Base-by-base conservation (phyloP, 176 grass and related monocot species). In the Tuctoria greenei region DNA sequence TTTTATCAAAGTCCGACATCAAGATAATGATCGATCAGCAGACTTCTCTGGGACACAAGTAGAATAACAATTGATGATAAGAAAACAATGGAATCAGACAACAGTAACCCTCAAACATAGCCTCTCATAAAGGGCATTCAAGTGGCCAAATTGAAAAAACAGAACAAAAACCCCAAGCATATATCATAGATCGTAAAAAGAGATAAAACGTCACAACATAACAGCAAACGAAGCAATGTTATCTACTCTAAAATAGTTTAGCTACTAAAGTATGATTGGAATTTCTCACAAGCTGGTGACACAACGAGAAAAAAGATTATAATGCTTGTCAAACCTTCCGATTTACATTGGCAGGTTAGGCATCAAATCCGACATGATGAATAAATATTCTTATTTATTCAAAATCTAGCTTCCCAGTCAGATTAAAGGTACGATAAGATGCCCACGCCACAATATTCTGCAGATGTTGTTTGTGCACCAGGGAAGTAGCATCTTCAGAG, bases 401-500 rank as follows among this genome's bases (percentile, higher is more conserved):
- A 38, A 27, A 80, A 68, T 54, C 18, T 25, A 7, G n/a, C 60
- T 11, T 37, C 63, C 35, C 60, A 4, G 24, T 57, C 46, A 58
- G 24, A 79, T 44, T 44, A 56, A 57, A 79, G 31, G 34, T 9
- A 8, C 4, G 35, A 15, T 15, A 73, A 74, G 75, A 73, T 64
- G 75, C 79, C 50, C 40, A 82, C 25, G 47, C 42, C 60, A 72
- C 77, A 72, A 77, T 65, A 72, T 77, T 82, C 79, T 0, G 7
- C 14, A 14, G 35, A 82, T 43, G 56, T 57, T 61, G 13, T 42
- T 61, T 17, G 45, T 4, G 45, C 13, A 44, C 24, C 17, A 41
- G 43, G 7, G 41, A 25, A 69, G 81, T 36, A 47, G 86, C 70
- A 88, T 84, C 86, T 88, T 47, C 8, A 24, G 23, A 79, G 24